Base-by-base conservation (phyloP, 495 filamentous ascomycete species). In the Daldinia vernicosa region DNA sequence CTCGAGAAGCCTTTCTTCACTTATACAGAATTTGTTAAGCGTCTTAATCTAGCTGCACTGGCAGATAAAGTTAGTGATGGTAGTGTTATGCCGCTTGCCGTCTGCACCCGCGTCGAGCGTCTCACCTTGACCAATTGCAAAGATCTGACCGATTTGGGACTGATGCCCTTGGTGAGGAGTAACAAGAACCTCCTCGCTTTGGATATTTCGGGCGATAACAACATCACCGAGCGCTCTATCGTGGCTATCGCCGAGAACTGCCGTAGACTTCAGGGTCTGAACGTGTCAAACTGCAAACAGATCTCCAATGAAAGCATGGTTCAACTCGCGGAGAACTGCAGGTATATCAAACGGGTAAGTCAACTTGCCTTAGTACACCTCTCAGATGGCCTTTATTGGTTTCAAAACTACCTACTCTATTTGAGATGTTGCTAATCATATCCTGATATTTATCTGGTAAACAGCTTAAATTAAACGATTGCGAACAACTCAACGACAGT, bases 401-500 rank as follows among this genome's bases (percentile, higher is more conserved):
- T 35, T 14, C 33, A 12, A 35, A 14, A 14, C 39, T 62, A 40
- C 24, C 24, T 6, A 11, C 32, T 7, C 8, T 54, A 27, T 17
- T 66, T 65, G 70, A 75, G 59, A 60, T 37, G 8, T 66, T 70
- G 67, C 72, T 79, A 63, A 84, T 68, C 14, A 30, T 12, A 27
- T 30, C 66, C 6, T n/a, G 52, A 66, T 58, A 78, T 80, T 64
- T 81, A 11, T 62, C 54, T 19, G 58, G 50, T 2, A 30, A 56
- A 39, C 77, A 97, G 91, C 85, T 99, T 63, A 99, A 99, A 86
- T 85, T 99, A 57, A 98, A 98, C 77, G 90, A 93, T 24, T 97
- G 96, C 75, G 72, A 76, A 17, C 89, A 95, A 75, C 80, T 97
- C 17, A 92, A 89, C 15, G 91, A 98, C 76, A 82, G 81, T 22